Conservation (phyloP, 768 basidiomycete species). For the Phaeotremella skinneri region DNA sequence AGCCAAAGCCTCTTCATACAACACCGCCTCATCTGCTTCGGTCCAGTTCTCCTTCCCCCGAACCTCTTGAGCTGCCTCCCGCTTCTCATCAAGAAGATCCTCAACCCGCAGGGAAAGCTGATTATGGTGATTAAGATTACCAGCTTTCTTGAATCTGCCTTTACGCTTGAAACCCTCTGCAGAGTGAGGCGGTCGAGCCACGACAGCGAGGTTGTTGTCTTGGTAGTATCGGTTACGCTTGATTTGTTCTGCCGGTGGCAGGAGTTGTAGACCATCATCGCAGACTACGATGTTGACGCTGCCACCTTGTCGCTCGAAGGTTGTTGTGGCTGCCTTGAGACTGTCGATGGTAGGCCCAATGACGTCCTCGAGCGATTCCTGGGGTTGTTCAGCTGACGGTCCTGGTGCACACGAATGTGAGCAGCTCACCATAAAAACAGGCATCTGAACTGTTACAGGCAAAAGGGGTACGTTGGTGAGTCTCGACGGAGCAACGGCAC, state of each 20-base stretch:
- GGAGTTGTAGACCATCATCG: conserved; percentile 75
- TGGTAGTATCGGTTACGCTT: conserved; percentile 72
- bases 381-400: conserved; percentile 21
- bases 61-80: conserved; percentile 55
- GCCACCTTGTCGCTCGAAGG: conserved; percentile 78
- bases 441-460: conserved; percentile 60
- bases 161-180: conserved; percentile 72
- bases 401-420: neutral
- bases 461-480: conserved; percentile 3
- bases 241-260: conserved; percentile 63
- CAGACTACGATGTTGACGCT: conserved; percentile 66
- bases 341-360: conserved; percentile 63
- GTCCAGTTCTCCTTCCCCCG: conserved; percentile 54
- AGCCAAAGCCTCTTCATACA: conserved; percentile 68
- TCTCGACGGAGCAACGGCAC: conserved; percentile 40
- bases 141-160: conserved; percentile 79
- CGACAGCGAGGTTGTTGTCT: conserved; percentile 70
- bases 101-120: conserved; percentile 66
- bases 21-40: conserved; percentile 65
- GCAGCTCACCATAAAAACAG: conserved; percentile 69
- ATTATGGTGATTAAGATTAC: conserved; percentile 82
- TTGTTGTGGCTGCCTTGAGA: conserved; percentile 80
- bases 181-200: conserved; percentile 73
- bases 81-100: conserved; percentile 55
- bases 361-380: conserved; percentile 55